Evolutionary conservation across 768 basidiomycete genomes (phyloP).

Genomic region (Neoboletus subvelutipes): DNA sequence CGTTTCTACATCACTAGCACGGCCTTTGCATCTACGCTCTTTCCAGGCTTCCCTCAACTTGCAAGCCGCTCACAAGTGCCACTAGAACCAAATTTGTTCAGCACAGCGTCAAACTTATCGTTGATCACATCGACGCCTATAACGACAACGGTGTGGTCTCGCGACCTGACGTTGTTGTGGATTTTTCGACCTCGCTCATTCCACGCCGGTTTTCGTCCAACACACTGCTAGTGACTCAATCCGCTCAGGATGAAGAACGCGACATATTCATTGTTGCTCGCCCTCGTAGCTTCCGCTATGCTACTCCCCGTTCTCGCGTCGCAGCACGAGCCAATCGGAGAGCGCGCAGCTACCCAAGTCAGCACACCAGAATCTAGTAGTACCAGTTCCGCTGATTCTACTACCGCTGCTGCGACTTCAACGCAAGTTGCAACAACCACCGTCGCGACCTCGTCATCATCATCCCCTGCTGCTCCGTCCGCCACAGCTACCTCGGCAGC

Average conservation of each 20-base stretch:
- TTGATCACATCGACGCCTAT: slow-evolving; percentile 2
- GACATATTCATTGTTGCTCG: slow-evolving; percentile 28
- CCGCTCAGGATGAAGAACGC: slow-evolving; percentile 25
- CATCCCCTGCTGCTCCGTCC: slow-evolving; percentile 14
- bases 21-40: slow-evolving; percentile 8
- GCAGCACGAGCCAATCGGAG: slow-evolving; percentile 18
- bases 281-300: slow-evolving; percentile 26
- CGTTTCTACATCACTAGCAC: slow-evolving; percentile 19
- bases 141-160: slow-evolving; percentile 12
- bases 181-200: slow-evolving; percentile 29
- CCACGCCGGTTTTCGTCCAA: slow-evolving; percentile 5
- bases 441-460: background rate
- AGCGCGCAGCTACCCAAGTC: slow-evolving; percentile 14
- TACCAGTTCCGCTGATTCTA: background rate
- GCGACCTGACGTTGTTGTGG: slow-evolving; percentile 20
- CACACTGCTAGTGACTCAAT: slow-evolving; percentile 9
- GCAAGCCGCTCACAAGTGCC: slow-evolving; percentile 1
- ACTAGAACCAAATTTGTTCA: background rate
- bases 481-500: background rate
- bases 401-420: slow-evolving; percentile 1
- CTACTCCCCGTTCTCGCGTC: slow-evolving; percentile 27
- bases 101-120: slow-evolving; percentile 2
- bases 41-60: slow-evolving; percentile 6
- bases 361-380: slow-evolving; percentile 7
- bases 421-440: background rate